Conservation (phyloP, 768 basidiomycete genomes). For the Pulveroboletus sp. region DNA sequence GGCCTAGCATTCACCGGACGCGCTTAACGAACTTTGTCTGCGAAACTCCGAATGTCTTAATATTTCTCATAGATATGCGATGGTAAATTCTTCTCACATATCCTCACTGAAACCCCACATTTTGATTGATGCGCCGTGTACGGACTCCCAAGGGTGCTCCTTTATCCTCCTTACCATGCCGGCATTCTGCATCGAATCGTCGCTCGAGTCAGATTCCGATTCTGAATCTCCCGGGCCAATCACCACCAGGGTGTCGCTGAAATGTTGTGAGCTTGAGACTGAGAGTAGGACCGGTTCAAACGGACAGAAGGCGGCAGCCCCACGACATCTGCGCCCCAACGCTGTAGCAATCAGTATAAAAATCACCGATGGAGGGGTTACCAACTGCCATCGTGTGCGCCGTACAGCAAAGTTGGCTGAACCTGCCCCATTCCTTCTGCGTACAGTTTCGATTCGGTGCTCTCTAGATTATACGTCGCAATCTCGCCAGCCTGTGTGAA, state of each 20-base stretch:
- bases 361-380: not conserved
- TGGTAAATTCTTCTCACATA: not conserved
- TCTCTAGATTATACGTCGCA: constrained; percentile 54
- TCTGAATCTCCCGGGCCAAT: constrained; percentile 5
- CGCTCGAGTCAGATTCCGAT: constrained; percentile 18
- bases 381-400: constrained; percentile 56
- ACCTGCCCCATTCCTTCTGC: constrained; percentile 11
- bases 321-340: constrained; percentile 54
- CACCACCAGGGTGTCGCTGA: constrained; percentile 27
- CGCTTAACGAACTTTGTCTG: too few relatives aligned
- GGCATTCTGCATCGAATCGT: not conserved
- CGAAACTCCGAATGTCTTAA: too few relatives aligned
- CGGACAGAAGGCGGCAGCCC: constrained; percentile 74
- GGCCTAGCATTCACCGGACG: too few relatives aligned
- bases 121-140: constrained; percentile 28
- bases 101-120: constrained; percentile 18
- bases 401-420: constrained; percentile 37
- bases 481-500: constrained; percentile 53
- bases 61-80: too few relatives aligned
- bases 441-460: not conserved
- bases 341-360: not conserved
- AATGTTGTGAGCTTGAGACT: constrained; percentile 77
- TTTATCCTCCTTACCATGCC: constrained; percentile 7
- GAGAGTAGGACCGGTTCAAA: constrained; percentile 55
- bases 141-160: constrained; percentile 13